Evolutionary conservation across 2,329 filamentous ascomycete genomes (phyloP).

Genomic region (Pyricularia sp.): DNA sequence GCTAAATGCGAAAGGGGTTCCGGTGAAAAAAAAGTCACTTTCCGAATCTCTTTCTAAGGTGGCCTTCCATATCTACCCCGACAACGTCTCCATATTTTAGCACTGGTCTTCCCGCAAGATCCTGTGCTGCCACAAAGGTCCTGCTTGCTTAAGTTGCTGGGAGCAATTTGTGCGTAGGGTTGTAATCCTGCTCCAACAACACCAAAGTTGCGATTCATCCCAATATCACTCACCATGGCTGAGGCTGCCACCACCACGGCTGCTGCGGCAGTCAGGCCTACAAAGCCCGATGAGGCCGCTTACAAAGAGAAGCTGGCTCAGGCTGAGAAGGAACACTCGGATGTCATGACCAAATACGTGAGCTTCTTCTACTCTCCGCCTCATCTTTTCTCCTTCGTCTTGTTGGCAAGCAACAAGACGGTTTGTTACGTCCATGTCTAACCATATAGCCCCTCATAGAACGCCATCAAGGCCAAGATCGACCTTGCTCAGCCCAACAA

Average conservation of each 20-base stretch:
- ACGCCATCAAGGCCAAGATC: constrained; percentile 79
- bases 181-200: not conserved
- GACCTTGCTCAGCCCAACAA: constrained; percentile 68
- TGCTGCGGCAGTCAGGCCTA: constrained; percentile 52
- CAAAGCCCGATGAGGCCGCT: constrained; percentile 77
- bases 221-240: constrained; percentile 28
- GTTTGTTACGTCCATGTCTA: not conserved
- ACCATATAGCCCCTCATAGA: constrained; percentile 43
- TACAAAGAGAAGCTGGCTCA: constrained; percentile 73
- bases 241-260: constrained; percentile 34
- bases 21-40: not conserved
- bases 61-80: not conserved
- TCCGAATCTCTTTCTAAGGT: not conserved
- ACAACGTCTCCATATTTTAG: not conserved
- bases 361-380: constrained; percentile 8
- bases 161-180: not conserved
- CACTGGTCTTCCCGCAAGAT: not conserved
- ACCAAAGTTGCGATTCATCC: not conserved
- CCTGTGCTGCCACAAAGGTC: not conserved
- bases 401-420: not conserved
- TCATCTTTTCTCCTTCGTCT: too few relatives aligned
- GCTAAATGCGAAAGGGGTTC: not conserved
- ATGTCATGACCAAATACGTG: constrained; percentile 53
- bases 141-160: not conserved
- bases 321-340: constrained; percentile 80